Conservation (phyloP, 2,329 filamentous ascomycete genomes). For the Colletotrichum tanaceti region DNA sequence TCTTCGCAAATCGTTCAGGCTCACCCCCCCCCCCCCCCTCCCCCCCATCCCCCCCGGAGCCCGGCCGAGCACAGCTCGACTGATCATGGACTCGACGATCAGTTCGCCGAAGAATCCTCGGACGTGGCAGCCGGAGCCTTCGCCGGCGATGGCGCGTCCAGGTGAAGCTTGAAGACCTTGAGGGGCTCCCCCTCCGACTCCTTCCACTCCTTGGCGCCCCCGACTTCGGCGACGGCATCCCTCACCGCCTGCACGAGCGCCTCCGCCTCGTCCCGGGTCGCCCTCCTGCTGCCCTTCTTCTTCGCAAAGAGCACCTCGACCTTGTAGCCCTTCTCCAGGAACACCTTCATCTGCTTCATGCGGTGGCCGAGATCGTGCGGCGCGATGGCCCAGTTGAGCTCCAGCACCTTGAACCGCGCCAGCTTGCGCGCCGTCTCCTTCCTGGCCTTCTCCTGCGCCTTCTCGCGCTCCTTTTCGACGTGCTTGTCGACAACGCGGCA, state of each 20-base stretch:
- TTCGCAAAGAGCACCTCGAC: conserved; percentile 79
- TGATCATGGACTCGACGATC: not conserved
- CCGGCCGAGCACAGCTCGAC: not conserved
- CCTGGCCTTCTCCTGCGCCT: conserved; percentile 57
- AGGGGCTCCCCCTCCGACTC: conserved; percentile 58
- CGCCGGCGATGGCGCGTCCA: conserved; percentile 49
- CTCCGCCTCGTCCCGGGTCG: conserved; percentile 70
- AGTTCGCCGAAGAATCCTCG: not conserved
- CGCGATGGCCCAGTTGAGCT: conserved; percentile 90
- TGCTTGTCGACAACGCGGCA: conserved; percentile 77
- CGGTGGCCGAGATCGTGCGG: conserved; percentile 79
- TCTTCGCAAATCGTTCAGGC: too few relatives aligned
- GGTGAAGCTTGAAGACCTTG: conserved; percentile 56
- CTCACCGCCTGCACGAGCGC: conserved; percentile 61
- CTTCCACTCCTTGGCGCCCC: conserved; percentile 58
- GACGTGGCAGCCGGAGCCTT: not conserved
- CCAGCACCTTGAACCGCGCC: conserved; percentile 76
- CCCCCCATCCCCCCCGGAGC: too few relatives aligned
- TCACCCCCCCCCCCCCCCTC: too few relatives aligned
- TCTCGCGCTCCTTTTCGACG: conserved; percentile 57
- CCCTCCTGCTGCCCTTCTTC: conserved; percentile 71
- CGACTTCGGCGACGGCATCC: conserved; percentile 48
- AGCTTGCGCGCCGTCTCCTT: conserved; percentile 54
- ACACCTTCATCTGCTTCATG: conserved; percentile 73
- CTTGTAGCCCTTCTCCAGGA: conserved; percentile 78